phyloP scores from a whole-genome alignment of 1,284 basidiomycete genomes.

The Schizopora paradoxa region DNA sequence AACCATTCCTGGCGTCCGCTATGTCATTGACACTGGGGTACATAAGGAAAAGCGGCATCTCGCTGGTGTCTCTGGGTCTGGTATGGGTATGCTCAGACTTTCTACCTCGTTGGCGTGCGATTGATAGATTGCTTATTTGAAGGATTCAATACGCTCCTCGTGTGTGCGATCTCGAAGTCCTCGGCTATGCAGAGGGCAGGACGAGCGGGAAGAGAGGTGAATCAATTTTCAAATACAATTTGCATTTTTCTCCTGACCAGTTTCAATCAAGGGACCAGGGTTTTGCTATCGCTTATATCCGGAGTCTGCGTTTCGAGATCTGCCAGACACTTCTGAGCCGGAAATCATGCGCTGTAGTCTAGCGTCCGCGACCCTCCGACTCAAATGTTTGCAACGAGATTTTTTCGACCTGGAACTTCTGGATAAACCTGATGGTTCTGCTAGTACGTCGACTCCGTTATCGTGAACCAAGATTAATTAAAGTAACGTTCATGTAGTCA shows the following conservation, averaged over 20 bases:
- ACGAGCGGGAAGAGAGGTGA: constrained; percentile 85
- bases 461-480: neutral
- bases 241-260: neutral
- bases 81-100: constrained; percentile 37
- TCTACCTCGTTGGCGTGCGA: constrained; percentile 10
- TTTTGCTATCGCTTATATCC: constrained; percentile 89
- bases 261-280: constrained; percentile 55
- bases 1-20: constrained; percentile 93
- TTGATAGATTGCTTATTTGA: constrained; percentile 6
- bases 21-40: constrained; percentile 93
- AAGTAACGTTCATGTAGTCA: constrained; percentile 38
- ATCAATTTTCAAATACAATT: constrained; percentile 14
- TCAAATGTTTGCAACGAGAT: constrained; percentile 79
- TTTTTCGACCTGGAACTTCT: constrained; percentile 78
- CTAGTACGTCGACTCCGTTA: constrained; percentile 44
- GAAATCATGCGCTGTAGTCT: constrained; percentile 87
- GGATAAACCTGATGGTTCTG: constrained; percentile 72
- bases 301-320: constrained; percentile 63
- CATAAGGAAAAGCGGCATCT: constrained; percentile 93
- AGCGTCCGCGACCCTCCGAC: constrained; percentile 75
- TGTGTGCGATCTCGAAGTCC: constrained; percentile 84
- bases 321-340: constrained; percentile 69
- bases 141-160: constrained; percentile 88
- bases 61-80: constrained; percentile 58
- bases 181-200: constrained; percentile 85